A percentile compares a stretch with the other conserved stretches of the same genome.
Conservation (phyloP, 257 asterid species). For the Solanum verrucosum region DNA sequence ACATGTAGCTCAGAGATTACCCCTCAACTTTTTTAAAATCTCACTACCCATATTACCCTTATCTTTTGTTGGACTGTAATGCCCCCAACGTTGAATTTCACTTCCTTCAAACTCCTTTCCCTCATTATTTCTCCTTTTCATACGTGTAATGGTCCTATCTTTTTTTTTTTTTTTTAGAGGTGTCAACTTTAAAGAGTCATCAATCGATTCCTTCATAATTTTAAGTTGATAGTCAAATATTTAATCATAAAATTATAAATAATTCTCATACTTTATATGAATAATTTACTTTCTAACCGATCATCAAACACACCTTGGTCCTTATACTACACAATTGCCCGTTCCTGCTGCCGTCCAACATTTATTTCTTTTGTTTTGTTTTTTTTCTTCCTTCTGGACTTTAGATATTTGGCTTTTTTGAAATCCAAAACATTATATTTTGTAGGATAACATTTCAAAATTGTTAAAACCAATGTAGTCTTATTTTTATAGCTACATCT, state of each 20-base stretch:
- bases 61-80: neutral
- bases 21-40: neutral
- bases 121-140: neutral
- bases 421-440: neutral
- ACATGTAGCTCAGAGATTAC: neutral
- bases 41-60: neutral
- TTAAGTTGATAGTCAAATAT: neutral
- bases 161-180: rapidly evolving
- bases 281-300: too few relatives aligned
- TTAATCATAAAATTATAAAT: too few relatives aligned
- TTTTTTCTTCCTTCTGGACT: neutral
- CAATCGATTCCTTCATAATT: rapidly evolving
- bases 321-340: neutral
- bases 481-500: neutral
- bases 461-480: neutral
- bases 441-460: neutral
- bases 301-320: neutral
- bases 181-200: too few relatives aligned
- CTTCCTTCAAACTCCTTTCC: neutral
- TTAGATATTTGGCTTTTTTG: neutral
- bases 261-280: neutral
- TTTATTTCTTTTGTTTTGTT: neutral
- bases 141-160: neutral
- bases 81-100: neutral
- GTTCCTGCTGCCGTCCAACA: neutral